These are phyloP conservation scores for Blastobotrys arbuscula DNA, from an alignment of 1,139 yeast species.

Conservation along the genomic window DNA sequence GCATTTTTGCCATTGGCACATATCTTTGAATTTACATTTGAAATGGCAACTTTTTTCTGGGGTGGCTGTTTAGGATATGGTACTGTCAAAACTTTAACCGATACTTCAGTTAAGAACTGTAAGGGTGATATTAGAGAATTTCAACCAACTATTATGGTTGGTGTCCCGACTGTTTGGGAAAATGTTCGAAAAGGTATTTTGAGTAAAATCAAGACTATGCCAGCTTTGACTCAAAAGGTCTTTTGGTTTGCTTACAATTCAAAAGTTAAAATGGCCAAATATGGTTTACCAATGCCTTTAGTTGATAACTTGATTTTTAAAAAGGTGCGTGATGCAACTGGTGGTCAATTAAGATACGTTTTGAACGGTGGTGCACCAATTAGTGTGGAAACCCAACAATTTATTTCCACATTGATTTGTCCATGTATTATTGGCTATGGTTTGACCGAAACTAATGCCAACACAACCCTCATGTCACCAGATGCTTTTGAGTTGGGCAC, in stretches of 20 bases:
- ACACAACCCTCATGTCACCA: slow-evolving; percentile 66
- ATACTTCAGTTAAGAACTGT: slow-evolving; percentile 75
- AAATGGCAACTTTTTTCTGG: slow-evolving; percentile 77
- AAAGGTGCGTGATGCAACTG: slow-evolving; percentile 90
- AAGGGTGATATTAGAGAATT: slow-evolving; percentile 82
- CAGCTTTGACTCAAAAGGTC: slow-evolving; percentile 64
- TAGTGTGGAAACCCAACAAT: slow-evolving; percentile 78
- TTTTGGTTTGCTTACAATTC: slow-evolving; percentile 88
- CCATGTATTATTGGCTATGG: slow-evolving; percentile 97
- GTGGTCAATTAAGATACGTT: slow-evolving; percentile 71
- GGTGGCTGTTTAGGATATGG: slow-evolving; percentile 90
- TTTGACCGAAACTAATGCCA: slow-evolving; percentile 93
- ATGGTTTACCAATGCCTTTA: slow-evolving; percentile 66
- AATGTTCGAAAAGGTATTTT: slow-evolving; percentile 87
- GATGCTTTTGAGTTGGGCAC: slow-evolving; percentile 62
- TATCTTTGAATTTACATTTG: slow-evolving; percentile 88
- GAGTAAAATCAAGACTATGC: slow-evolving; percentile 63
- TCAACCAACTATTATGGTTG: slow-evolving; percentile 92
- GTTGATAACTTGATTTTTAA: slow-evolving; percentile 70
- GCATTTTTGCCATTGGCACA: slow-evolving; percentile 95
- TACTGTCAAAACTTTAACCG: slow-evolving; percentile 84
- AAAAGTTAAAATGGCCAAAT: slow-evolving; percentile 55
- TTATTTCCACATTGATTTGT: slow-evolving; percentile 68
- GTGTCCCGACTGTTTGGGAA: slow-evolving; percentile 99
- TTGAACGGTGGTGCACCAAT: slow-evolving; percentile 96